These are phyloP conservation scores for Leccinum aurantiacum DNA, from an alignment of 768 basidiomycete genomes.

Conservation along the genomic window DNA sequence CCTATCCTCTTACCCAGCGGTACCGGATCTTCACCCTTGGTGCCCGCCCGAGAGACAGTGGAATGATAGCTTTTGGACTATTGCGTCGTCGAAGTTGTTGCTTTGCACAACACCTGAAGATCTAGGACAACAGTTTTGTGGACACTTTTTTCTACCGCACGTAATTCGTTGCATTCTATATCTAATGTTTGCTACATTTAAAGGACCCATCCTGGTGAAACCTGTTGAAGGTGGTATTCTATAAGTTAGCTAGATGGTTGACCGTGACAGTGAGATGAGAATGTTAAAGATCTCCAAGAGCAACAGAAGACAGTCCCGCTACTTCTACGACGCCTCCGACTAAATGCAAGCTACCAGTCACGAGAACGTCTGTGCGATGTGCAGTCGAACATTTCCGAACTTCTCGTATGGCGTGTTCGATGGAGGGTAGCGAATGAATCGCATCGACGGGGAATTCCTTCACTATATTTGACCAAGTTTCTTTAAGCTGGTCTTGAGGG, in stretches of 20 bases:
- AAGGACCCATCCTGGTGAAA: background rate
- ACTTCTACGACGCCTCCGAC: slow-evolving; percentile 94
- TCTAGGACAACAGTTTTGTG: background rate
- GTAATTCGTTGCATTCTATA: background rate
- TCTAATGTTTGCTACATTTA: background rate
- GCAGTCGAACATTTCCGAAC: slow-evolving; percentile 46
- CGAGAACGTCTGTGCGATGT: slow-evolving; percentile 60
- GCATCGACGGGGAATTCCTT: slow-evolving; percentile 59
- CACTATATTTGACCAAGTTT: slow-evolving; percentile 66
- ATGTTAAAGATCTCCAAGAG: slow-evolving; percentile 44
- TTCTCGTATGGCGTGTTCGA: slow-evolving; percentile 82
- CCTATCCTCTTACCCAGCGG: slow-evolving; percentile 55
- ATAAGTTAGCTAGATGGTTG: slow-evolving; percentile 11
- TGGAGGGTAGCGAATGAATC: slow-evolving; percentile 80
- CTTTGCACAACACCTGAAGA: background rate
- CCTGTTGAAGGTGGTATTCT: slow-evolving; percentile 40
- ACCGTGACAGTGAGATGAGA: background rate
- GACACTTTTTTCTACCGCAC: background rate
- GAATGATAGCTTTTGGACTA: background rate
- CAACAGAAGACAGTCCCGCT: slow-evolving; percentile 71
- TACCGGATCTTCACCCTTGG: background rate
- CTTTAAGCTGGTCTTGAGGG: slow-evolving; percentile 73
- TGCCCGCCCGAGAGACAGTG: background rate
- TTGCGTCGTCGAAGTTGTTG: background rate
- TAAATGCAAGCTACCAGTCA: slow-evolving; percentile 90